Conservation (phyloP, 2,329 filamentous ascomycete genomes). For the Penicillium sp. region DNA sequence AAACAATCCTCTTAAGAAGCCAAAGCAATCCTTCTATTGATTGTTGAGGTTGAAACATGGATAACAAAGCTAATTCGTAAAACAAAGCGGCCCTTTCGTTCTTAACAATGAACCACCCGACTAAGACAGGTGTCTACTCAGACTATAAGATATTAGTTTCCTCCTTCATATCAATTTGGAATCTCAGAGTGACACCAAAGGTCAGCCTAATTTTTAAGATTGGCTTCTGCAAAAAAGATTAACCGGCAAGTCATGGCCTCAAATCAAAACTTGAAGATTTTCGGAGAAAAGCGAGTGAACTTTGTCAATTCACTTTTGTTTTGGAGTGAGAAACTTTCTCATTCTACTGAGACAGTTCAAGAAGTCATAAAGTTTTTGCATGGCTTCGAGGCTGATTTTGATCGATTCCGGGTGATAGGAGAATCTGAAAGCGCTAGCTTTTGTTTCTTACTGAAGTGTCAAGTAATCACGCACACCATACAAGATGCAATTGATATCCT, state of each 20-base stretch:
- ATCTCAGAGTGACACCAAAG: no score
- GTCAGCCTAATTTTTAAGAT: neutral
- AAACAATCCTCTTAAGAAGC: no score
- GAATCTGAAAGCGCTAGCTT: neutral
- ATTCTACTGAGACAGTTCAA: neutral
- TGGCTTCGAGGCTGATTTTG: constrained; percentile 4
- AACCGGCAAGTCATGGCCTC: neutral
- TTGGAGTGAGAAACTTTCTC: constrained; percentile 4
- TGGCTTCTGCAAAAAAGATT: neutral
- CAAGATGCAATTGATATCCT: constrained; percentile 2
- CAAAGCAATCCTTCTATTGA: no score
- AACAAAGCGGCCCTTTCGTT: no score
- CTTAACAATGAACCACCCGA: no score
- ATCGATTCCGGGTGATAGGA: neutral
- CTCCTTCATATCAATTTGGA: no score
- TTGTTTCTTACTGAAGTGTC: constrained; percentile 4
- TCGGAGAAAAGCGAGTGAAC: constrained; percentile 1
- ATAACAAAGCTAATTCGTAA: no score
- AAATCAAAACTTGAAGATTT: neutral
- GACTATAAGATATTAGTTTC: no score
- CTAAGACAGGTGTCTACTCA: no score
- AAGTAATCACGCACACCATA: constrained; percentile 5
- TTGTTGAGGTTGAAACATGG: no score
- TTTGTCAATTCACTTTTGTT: neutral
- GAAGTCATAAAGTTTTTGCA: neutral